Evolutionary conservation across 2,329 filamentous ascomycete species (phyloP).

Genomic region (Fusarium sp.): DNA sequence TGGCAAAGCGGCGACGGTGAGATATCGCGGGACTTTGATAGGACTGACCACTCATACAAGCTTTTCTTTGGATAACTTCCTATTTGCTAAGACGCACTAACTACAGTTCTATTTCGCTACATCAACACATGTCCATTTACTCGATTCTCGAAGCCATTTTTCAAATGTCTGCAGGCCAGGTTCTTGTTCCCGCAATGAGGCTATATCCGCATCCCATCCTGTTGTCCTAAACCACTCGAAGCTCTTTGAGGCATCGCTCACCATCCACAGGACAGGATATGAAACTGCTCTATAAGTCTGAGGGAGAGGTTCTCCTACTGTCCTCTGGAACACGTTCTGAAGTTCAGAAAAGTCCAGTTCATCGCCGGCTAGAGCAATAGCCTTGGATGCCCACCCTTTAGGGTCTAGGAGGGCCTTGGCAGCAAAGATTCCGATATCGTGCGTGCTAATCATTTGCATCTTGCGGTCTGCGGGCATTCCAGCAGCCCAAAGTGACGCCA

Average conservation of each 20-base stretch:
- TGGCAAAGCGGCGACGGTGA: not conserved
- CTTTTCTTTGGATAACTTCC: not conserved
- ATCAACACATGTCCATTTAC: conserved; percentile 31
- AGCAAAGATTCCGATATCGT: conserved; percentile 41
- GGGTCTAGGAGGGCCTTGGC: conserved; percentile 15
- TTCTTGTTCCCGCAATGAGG: not conserved
- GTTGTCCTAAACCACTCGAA: conserved; percentile 31
- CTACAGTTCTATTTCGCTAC: not conserved
- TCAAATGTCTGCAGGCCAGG: conserved; percentile 25
- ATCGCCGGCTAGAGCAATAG: conserved; percentile 18
- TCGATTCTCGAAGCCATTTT: conserved; percentile 37
- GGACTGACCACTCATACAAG: not conserved
- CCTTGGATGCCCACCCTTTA: conserved; percentile 1
- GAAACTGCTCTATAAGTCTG: conserved; percentile 13
- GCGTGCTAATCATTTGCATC: conserved; percentile 44
- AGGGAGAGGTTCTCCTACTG: conserved; percentile 9
- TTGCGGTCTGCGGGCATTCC: conserved; percentile 39
- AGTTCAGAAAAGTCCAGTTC: conserved; percentile 19
- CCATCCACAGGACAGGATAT: conserved; percentile 21
- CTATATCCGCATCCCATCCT: conserved; percentile 30
- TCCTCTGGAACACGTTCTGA: not conserved
- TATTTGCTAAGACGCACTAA: not conserved
- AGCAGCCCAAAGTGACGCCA: conserved; percentile 43
- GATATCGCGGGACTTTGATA: not conserved
- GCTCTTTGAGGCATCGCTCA: conserved; percentile 22